Percentiles rank a stretch among this genome's conserved stretches.
phyloP scores from a whole-genome alignment of 345 rosid genomes.

The Eucalyptus sp. region DNA sequence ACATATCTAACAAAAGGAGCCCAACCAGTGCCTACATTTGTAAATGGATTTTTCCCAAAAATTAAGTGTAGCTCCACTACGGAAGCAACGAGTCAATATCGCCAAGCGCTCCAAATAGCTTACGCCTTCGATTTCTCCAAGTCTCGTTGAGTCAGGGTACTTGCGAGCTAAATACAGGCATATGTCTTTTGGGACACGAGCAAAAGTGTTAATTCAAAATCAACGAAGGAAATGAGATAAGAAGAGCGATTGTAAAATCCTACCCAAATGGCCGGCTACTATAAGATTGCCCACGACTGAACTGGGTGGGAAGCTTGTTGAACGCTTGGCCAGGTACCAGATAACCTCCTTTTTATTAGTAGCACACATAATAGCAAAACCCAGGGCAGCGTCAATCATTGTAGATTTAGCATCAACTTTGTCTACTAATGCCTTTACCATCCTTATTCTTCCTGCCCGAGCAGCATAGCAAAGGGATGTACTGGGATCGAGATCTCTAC shows the following conservation, averaged over 20 bases:
- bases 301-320: accelerated
- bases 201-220: background rate
- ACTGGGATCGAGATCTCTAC: no score
- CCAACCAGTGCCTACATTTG: background rate
- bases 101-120: accelerated
- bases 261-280: accelerated
- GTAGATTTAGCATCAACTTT: no score
- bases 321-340: no score
- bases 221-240: no score
- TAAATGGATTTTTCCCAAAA: background rate
- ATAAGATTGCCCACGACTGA: accelerated
- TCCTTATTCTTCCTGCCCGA: no score
- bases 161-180: background rate
- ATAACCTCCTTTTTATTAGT: no score
- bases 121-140: accelerated
- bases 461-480: accelerated
- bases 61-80: background rate
- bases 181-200: background rate
- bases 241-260: no score
- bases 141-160: accelerated
- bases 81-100: background rate
- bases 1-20: background rate
- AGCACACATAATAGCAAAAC: accelerated
- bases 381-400: accelerated
- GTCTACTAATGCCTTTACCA: no score